Evolutionary conservation across 164 flowering plant genomes (phyloP), one percentile per base, ranked within the genome.

Genomic region (Annona squamosa): DNA sequence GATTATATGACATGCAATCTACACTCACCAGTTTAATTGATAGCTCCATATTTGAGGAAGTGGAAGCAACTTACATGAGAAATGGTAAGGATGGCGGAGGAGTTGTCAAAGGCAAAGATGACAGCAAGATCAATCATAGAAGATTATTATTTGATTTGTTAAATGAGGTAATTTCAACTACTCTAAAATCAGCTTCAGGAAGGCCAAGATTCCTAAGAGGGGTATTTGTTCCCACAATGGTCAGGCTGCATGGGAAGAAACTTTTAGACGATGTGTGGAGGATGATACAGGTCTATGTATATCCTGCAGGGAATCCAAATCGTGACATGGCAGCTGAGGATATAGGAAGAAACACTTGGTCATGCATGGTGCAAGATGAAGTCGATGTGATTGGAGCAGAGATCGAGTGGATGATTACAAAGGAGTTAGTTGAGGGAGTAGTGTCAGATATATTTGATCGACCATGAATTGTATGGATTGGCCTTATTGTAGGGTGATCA

Each of bases 391-490:
- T 92, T 3, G 92, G 88, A 19, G 79, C 78, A 74, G 96, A 89
- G 42, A 65, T 91, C 57, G 99, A 88, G 79, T 47, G 69, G 67
- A 59, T 74, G 77, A 87, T 95, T 56, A 75, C 86, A 3, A 78
- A 79, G 46, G 94, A 91, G 48, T 71, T 95, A 72, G 78, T 92
- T 48, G 87, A 85, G 45, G 98, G 90, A 78, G 77, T 80, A 62
- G 75, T 88, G 65, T 79, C 78, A 76, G 92, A 90, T 67, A 77
- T 88, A 82, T 69, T 71, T 61, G 67, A 4, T 61, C 5, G 48
- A 17, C 42, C 5, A 4, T 19, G 16, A 37, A 3, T 7, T 6
- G 5, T 19, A 42, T 66, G 68, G 12, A 66, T 3, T 66, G 1
- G 42, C 12, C 17, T 12, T 41, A 13, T 66, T 12, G 18, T 0